Evolutionary conservation across 2,329 filamentous ascomycete species (phyloP).

Genomic region (Ceratocystis alfenasii): DNA sequence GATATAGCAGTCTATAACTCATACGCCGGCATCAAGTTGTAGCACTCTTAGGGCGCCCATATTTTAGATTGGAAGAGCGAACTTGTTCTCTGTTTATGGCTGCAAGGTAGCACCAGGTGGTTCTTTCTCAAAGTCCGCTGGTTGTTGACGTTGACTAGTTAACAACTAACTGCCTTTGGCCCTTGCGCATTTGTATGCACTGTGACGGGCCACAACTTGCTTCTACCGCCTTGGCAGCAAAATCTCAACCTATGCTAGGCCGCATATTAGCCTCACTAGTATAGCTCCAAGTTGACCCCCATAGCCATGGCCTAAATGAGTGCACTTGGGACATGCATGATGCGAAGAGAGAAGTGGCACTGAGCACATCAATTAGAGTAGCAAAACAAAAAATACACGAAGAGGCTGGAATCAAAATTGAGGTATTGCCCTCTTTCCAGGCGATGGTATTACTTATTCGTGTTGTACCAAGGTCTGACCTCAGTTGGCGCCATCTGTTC

Average conservation of each 20-base stretch:
- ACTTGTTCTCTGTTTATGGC: too few relatives aligned
- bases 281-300: not conserved
- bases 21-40: not conserved
- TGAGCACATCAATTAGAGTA: not conserved
- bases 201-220: not conserved
- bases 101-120: too few relatives aligned
- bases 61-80: too few relatives aligned
- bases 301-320: not conserved
- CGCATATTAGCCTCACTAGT: not conserved
- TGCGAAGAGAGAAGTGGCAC: not conserved
- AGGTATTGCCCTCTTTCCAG: too few relatives aligned
- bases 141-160: not conserved
- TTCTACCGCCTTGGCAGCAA: not conserved
- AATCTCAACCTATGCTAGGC: not conserved
- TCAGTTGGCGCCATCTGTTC: conserved; percentile 7
- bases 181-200: not conserved
- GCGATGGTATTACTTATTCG: not conserved
- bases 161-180: not conserved
- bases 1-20: not conserved
- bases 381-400: not conserved
- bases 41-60: too few relatives aligned
- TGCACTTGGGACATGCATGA: not conserved
- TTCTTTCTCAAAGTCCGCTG: not conserved
- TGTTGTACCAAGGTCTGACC: not conserved
- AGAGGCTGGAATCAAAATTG: not conserved